These are phyloP conservation scores for grape (Vitis vinifera) DNA, from an alignment of 164 flowering plant species.

Conservation along the genomic window DNA sequence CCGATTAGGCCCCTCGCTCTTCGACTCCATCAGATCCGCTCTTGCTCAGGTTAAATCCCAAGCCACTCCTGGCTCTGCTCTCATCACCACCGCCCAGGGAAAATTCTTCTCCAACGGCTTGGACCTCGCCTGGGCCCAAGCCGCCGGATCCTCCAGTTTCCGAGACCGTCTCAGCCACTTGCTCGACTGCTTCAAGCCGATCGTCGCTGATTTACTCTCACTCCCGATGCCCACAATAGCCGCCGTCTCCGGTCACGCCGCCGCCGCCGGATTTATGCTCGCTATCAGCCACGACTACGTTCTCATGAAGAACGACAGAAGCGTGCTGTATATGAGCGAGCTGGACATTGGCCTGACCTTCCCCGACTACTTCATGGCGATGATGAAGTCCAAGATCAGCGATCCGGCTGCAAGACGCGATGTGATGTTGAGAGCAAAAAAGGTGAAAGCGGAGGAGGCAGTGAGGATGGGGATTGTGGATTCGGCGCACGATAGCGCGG, in stretches of 20 bases:
- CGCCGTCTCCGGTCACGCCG: slow-evolving; percentile 60
- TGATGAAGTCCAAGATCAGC: slow-evolving; percentile 36
- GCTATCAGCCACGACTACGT: slow-evolving; percentile 56
- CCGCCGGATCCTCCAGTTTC: slow-evolving; percentile 31
- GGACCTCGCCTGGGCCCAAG: slow-evolving; percentile 46
- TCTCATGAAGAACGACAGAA: slow-evolving; percentile 38
- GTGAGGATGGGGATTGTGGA: slow-evolving; percentile 44
- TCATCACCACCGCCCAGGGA: slow-evolving; percentile 43
- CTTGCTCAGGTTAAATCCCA: slow-evolving; percentile 41
- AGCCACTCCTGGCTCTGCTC: slow-evolving; percentile 43
- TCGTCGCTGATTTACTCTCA: slow-evolving; percentile 40
- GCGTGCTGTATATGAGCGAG: slow-evolving; percentile 58
- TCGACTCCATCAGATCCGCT: slow-evolving; percentile 38
- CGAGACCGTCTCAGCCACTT: slow-evolving; percentile 23
- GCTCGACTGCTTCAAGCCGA: slow-evolving; percentile 30
- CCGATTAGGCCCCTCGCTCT: slow-evolving; percentile 44
- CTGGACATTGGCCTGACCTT: slow-evolving; percentile 46
- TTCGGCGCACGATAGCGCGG: slow-evolving; percentile 38
- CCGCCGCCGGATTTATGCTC: slow-evolving; percentile 58
- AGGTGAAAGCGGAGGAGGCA: slow-evolving; percentile 43
- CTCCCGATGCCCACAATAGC: slow-evolving; percentile 67
- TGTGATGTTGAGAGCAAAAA: slow-evolving; percentile 32
- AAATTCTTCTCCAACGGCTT: slow-evolving; percentile 67
- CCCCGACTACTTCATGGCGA: slow-evolving; percentile 47
- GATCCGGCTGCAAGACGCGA: slow-evolving; percentile 26